These are phyloP conservation scores for Aspergillus texensis DNA, from an alignment of 2,329 filamentous ascomycete genomes.

Conservation along the genomic window DNA sequence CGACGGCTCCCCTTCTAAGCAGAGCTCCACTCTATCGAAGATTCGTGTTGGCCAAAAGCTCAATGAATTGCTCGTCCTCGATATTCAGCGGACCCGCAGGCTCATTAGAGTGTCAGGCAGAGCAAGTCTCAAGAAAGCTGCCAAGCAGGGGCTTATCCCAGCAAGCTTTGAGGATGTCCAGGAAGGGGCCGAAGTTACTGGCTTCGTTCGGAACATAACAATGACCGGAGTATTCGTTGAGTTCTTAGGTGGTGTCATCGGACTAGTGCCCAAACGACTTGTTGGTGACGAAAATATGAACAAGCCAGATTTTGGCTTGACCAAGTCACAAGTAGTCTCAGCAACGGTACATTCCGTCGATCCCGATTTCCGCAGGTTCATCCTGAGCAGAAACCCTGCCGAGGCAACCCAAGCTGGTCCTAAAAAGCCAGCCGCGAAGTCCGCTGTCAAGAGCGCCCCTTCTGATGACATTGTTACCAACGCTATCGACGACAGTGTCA, in stretches of 20 bases:
- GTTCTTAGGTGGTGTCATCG: slow-evolving; percentile 76
- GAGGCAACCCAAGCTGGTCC: slow-evolving; percentile 54
- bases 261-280: slow-evolving; percentile 77
- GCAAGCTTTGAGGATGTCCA: slow-evolving; percentile 70
- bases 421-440: slow-evolving; percentile 32
- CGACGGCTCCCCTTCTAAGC: slow-evolving; percentile 81
- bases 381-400: slow-evolving; percentile 59
- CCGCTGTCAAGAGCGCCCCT: slow-evolving; percentile 37
- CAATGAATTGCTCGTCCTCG: slow-evolving; percentile 79
- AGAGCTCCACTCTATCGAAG: slow-evolving; percentile 73
- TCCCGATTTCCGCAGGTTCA: slow-evolving; percentile 68
- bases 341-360: slow-evolving; percentile 75
- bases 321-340: slow-evolving; percentile 73
- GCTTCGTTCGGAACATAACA: slow-evolving; percentile 85
- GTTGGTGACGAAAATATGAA: slow-evolving; percentile 70
- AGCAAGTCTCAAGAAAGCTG: slow-evolving; percentile 75
- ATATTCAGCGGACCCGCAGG: slow-evolving; percentile 77
- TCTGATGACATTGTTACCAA: slow-evolving; percentile 50
- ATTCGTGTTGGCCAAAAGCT: slow-evolving; percentile 83
- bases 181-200: slow-evolving; percentile 68
- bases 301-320: slow-evolving; percentile 75
- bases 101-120: slow-evolving; percentile 80
- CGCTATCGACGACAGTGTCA: slow-evolving; percentile 66
- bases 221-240: slow-evolving; percentile 83
- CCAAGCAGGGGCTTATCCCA: slow-evolving; percentile 72